Percentiles rank a stretch among this genome's conserved stretches.
phyloP scores from a whole-genome alignment of 2,329 filamentous ascomycete species.

The Aspergillus versicolor region DNA sequence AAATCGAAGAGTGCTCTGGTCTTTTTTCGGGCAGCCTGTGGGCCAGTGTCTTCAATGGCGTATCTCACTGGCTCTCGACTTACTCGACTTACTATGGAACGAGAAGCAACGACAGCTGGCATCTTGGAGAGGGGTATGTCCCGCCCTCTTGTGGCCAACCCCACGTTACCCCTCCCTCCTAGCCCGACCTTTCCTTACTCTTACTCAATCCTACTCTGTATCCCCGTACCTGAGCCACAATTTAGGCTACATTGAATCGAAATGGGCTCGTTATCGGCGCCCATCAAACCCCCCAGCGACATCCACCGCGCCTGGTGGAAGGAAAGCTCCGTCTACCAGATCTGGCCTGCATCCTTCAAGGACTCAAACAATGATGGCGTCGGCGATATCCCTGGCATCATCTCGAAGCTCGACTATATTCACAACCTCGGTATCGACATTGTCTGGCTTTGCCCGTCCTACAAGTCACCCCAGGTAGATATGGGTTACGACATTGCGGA shows the following conservation, averaged over 20 bases:
- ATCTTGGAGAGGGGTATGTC: background rate
- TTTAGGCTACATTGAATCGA: background rate
- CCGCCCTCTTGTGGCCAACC: background rate
- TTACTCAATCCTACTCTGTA: background rate
- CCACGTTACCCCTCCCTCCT: constrained; percentile 7
- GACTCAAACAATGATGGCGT: constrained; percentile 55
- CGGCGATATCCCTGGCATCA: constrained; percentile 65
- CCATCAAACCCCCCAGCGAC: constrained; percentile 11
- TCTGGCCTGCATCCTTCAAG: constrained; percentile 60
- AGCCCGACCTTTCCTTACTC: background rate
- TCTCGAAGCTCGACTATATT: constrained; percentile 64
- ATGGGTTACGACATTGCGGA: constrained; percentile 58
- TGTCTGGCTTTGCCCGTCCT: constrained; percentile 56
- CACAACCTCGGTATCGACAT: constrained; percentile 61
- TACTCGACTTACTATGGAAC: background rate
- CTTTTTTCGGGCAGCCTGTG: background rate
- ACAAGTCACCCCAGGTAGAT: constrained; percentile 54
- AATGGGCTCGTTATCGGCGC: constrained; percentile 2
- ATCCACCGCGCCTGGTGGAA: constrained; percentile 53
- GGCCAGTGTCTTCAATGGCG: background rate
- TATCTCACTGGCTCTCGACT: constrained; percentile 4
- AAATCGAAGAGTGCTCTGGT: background rate
- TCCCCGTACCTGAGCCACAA: background rate
- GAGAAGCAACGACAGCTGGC: constrained; percentile 1
- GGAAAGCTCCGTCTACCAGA: constrained; percentile 58